These are phyloP conservation scores for Pyrenochaeta sp. DNA, from an alignment of 2,329 filamentous ascomycete species.

Conservation along the genomic window DNA sequence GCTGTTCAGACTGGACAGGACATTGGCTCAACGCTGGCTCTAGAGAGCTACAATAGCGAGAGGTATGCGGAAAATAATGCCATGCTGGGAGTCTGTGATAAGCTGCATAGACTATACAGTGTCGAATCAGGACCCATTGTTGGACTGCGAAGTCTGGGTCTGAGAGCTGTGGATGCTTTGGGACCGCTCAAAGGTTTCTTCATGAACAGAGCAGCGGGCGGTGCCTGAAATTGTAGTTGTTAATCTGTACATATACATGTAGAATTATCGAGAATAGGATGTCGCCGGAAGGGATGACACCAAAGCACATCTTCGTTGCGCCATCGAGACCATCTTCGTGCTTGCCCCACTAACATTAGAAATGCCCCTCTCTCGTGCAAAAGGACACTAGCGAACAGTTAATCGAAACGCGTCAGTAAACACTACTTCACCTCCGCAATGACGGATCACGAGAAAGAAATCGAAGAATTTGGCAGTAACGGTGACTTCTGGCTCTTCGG, in stretches of 20 bases:
- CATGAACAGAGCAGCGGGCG: constrained; percentile 71
- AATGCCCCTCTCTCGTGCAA: no score
- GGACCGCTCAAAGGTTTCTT: constrained; percentile 81
- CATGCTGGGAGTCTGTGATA: constrained; percentile 82
- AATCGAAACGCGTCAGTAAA: no score
- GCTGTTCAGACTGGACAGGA: constrained; percentile 86
- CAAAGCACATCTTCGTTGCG: constrained; percentile 7
- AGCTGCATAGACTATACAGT: constrained; percentile 92
- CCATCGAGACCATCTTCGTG: constrained; percentile 17
- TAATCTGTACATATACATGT: constrained; percentile 17
- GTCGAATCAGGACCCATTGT: constrained; percentile 80
- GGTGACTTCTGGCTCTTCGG: constrained; percentile 95
- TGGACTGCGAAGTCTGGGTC: constrained; percentile 76
- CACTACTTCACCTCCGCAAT: constrained; percentile 23
- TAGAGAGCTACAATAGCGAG: constrained; percentile 83
- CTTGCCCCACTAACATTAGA: constrained; percentile 29
- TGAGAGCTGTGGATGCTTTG: constrained; percentile 77
- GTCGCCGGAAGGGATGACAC: no score
- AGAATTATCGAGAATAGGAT: no score
- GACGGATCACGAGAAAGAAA: constrained; percentile 37
- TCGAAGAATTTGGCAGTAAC: constrained; percentile 44
- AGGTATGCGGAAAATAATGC: constrained; percentile 82
- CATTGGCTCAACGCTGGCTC: constrained; percentile 76
- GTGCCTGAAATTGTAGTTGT: constrained; percentile 24
- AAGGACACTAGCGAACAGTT: no score